Percentiles rank a stretch among this genome's conserved stretches.
These are phyloP conservation scores for Phaeomoniella chlamydospora DNA, from an alignment of 2,329 filamentous ascomycete species.

Conservation along the genomic window DNA sequence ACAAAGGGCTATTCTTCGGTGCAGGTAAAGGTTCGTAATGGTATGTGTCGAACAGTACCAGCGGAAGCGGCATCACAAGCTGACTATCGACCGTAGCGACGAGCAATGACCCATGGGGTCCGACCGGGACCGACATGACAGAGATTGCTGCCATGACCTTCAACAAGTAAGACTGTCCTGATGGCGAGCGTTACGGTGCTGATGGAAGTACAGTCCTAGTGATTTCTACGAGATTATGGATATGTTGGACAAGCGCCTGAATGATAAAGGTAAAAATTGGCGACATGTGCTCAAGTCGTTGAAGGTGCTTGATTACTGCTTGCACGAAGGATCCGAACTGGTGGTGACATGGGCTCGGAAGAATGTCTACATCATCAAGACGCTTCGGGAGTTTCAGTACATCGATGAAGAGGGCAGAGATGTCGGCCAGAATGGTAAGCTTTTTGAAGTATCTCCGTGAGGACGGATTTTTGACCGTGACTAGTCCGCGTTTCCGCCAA, in stretches of 20 bases:
- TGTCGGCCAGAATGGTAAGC: slow-evolving; percentile 87
- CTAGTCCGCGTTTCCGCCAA: slow-evolving; percentile 90
- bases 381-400: slow-evolving; percentile 90
- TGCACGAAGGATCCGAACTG: slow-evolving; percentile 91
- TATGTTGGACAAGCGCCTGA: slow-evolving; percentile 96
- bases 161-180: slow-evolving; percentile 59
- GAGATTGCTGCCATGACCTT: slow-evolving; percentile 97
- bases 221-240: slow-evolving; percentile 99
- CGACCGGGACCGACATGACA: slow-evolving; percentile 94
- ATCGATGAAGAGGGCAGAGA: slow-evolving; percentile 90
- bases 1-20: slow-evolving; percentile 95
- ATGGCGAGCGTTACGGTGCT: not conserved
- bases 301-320: slow-evolving; percentile 93
- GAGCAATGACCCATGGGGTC: slow-evolving; percentile 97
- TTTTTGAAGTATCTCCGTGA: not conserved
- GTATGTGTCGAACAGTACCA: slow-evolving; percentile 38
- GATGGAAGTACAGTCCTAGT: slow-evolving; percentile 50
- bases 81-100: slow-evolving; percentile 53
- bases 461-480: slow-evolving; percentile 6
- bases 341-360: slow-evolving; percentile 97
- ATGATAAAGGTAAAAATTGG: slow-evolving; percentile 99
- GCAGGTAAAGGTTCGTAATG: slow-evolving; percentile 97
- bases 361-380: slow-evolving; percentile 98
- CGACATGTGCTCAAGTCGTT: slow-evolving; percentile 93
- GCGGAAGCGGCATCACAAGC: slow-evolving; percentile 3